Percentiles rank a stretch among this genome's conserved stretches.
Conservation (phyloP, 2,329 filamentous ascomycete species). For the Phaeosphaeriaceae sp. region DNA sequence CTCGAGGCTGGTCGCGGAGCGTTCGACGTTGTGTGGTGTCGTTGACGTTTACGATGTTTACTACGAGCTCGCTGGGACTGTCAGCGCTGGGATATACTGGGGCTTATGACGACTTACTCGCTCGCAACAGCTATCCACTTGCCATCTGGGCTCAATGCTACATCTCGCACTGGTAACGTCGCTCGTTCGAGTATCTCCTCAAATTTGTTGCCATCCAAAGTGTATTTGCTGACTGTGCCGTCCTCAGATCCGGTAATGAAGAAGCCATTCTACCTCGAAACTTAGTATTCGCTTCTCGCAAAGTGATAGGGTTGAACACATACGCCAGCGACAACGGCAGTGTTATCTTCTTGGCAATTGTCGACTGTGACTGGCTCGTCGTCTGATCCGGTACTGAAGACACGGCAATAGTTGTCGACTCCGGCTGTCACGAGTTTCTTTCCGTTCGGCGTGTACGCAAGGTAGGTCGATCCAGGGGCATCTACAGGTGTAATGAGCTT, state of each 20-base stretch:
- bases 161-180: conserved; percentile 84
- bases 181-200: conserved; percentile 84
- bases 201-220: conserved; percentile 75
- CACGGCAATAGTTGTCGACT: conserved; percentile 89
- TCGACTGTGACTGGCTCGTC: conserved; percentile 93
- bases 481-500: conserved; percentile 57
- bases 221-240: conserved; percentile 93
- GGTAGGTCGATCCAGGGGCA: conserved; percentile 83
- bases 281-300: conserved; percentile 20
- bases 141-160: conserved; percentile 80
- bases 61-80: conserved; percentile 72
- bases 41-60: conserved; percentile 84
- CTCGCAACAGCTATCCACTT: conserved; percentile 95
- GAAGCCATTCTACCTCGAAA: conserved; percentile 67
- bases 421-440: conserved; percentile 87
- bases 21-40: conserved; percentile 80
- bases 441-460: conserved; percentile 90
- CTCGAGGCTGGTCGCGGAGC: conserved; percentile 81
- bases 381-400: conserved; percentile 90
- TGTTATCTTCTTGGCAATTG: conserved; percentile 86
- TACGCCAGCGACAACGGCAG: conserved; percentile 75
- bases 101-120: conserved; percentile 65
- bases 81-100: conserved; percentile 23
- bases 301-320: conserved; percentile 16
- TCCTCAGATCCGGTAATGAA: conserved; percentile 93